Evolutionary conservation across 139 green algal species (phyloP), one percentile per base, ranked within the genome.

Genomic region (Coelastrella sp.): DNA sequence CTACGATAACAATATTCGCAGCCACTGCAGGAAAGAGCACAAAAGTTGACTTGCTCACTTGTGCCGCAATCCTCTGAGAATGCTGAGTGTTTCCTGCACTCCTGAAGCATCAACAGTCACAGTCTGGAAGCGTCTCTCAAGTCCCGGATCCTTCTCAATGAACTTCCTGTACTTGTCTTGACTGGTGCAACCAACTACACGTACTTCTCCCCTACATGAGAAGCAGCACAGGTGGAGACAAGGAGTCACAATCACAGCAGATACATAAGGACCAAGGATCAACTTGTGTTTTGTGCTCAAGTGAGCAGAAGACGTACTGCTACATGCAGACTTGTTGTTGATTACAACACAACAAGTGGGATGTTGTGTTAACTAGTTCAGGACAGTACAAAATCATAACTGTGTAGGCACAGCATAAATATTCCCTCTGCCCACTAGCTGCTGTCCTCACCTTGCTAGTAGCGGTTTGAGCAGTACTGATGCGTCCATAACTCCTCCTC

Each of bases 81-180:
- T 99, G 81, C 92, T 95, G 27, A 99, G 87, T 30, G 95, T 98
- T 89, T 97, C 91, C 40, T 92, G 85, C 30, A 98, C 94, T 25
- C 88, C 92, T 9, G 89, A 83, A 21, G 85, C 78, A 2, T 87
- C 66, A 1, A 92, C 43, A 1, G 51, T 71, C 23, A 92, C 69
- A 59, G 89, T 84, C 89, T 98, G 95, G 91, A 98, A 98, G 45
- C 96, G 91, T n/a, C 97, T 90, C 93, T 99, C 97, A 80, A 99
- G 88, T 0, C 95, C 96, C 6, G 97, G 94, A 90, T 99, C 97
- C 91, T 99, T 99, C 94, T 99, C 97, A 50, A 99, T 99, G 92
- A 98, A 96, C 90, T 88, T 89, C 32, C 96, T 86, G 91, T 96
- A 99, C 94, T 99, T 97, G 86, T 99, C 96, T 32, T 97, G 92